A percentile compares a stretch with the other conserved stretches of the same genome.
Conservation (phyloP, 2,329 filamentous ascomycete genomes). For the Aspergillus pseudoterreus region DNA sequence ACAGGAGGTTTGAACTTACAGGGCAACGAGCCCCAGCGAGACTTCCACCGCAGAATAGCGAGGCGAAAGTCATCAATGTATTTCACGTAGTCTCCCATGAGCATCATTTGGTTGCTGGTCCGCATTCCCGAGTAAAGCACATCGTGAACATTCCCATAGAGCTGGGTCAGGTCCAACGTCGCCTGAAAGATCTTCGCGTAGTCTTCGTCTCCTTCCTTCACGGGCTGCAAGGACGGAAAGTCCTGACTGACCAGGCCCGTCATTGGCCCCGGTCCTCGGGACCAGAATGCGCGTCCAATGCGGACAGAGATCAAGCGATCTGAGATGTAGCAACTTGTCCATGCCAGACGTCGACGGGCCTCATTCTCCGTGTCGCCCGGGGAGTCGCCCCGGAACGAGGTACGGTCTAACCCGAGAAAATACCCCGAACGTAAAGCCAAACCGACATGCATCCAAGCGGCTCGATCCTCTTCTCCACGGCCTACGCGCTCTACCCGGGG, state of each 20-base stretch:
- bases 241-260: conserved; percentile 62
- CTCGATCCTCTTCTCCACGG: conserved; percentile 68
- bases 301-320: conserved; percentile 67
- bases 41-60: conserved; percentile 67
- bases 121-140: conserved; percentile 69
- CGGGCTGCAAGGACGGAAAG: conserved; percentile 62
- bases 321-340: conserved; percentile 66
- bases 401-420: conserved; percentile 66
- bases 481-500: conserved; percentile 61
- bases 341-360: conserved; percentile 63
- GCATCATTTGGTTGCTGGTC: conserved; percentile 65
- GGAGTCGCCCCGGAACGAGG: conserved; percentile 60
- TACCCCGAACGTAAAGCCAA: conserved; percentile 67
- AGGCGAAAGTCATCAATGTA: conserved; percentile 71
- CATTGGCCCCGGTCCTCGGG: conserved; percentile 64
- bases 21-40: conserved; percentile 63
- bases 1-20: conserved; percentile 42
- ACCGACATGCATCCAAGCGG: conserved; percentile 74
- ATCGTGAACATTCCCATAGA: conserved; percentile 72
- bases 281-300: conserved; percentile 71
- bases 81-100: conserved; percentile 69
- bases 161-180: conserved; percentile 65
- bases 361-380: conserved; percentile 58
- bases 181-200: conserved; percentile 68
- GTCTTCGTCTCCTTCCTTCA: conserved; percentile 59